phyloP scores from a whole-genome alignment of 192 early-diverging fungal genomes.

The Linnemannia elongata region DNA sequence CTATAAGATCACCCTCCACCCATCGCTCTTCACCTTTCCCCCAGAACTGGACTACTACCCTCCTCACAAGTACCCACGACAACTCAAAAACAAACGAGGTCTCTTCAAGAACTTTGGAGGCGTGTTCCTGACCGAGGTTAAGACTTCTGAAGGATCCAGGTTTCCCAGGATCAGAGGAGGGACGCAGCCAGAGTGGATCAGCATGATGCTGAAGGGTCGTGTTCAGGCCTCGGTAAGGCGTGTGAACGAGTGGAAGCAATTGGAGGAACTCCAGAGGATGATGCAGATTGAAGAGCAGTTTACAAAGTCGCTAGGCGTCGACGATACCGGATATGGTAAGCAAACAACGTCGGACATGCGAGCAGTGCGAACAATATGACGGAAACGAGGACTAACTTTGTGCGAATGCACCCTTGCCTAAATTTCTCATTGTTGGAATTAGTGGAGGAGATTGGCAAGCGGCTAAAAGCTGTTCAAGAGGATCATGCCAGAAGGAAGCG shows the following conservation, averaged over 20 bases:
- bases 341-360: not conserved
- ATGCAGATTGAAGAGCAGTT: conserved; percentile 54
- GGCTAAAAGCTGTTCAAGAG: conserved; percentile 7
- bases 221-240: conserved; percentile 47
- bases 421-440: not conserved
- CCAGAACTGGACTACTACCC: conserved; percentile 48
- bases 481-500: not conserved
- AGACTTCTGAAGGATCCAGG: conserved; percentile 48
- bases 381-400: not conserved
- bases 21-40: conserved; percentile 41
- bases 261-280: conserved; percentile 48
- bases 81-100: conserved; percentile 29
- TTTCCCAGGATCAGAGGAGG: conserved; percentile 59
- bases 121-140: conserved; percentile 49
- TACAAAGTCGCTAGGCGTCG: conserved; percentile 38
- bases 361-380: not conserved
- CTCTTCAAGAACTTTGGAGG: conserved; percentile 53
- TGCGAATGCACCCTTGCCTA: not conserved
- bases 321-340: conserved; percentile 57
- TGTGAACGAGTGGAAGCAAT: conserved; percentile 48
- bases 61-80: conserved; percentile 40
- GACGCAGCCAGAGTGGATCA: conserved; percentile 57
- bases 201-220: conserved; percentile 65
- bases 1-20: conserved; percentile 48
- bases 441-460: conserved; percentile 25